Conservation (phyloP, 148 eudicot species). For the Dianthus caryophyllus region DNA sequence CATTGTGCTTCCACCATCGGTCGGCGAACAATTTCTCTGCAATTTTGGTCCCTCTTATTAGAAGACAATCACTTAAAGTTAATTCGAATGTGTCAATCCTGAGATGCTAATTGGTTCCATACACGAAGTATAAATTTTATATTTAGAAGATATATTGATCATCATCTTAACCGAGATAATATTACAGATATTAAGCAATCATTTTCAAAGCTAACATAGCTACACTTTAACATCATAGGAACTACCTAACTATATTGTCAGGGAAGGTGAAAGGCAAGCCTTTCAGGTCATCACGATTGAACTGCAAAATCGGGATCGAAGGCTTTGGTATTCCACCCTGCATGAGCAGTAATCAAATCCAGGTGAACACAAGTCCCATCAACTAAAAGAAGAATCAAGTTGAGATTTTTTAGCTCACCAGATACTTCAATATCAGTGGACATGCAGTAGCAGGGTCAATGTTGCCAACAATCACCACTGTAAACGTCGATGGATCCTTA, state of each 20-base stretch:
- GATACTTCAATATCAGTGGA: conserved; percentile 66
- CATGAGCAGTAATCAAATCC: conserved; percentile 15
- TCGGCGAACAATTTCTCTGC: conserved; percentile 80
- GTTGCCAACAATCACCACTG: conserved; percentile 76
- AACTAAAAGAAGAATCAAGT: not conserved
- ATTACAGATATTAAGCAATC: not conserved
- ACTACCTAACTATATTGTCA: conserved; percentile 47
- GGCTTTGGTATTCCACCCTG: conserved; percentile 90
- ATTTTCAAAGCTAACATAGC: conserved; percentile 2
- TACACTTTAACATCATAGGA: not conserved
- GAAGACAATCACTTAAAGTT: not conserved
- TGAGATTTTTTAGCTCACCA: conserved; percentile 41
- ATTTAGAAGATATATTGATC: not conserved
- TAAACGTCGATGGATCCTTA: conserved; percentile 79
- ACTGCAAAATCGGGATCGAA: conserved; percentile 49
- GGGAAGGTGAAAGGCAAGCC: conserved; percentile 80
- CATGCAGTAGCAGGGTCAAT: conserved; percentile 63
- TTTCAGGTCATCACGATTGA: conserved; percentile 68
- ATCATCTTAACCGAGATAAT: conserved; percentile 4
- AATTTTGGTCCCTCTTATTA: conserved; percentile 12
- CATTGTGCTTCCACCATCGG: conserved; percentile 98
- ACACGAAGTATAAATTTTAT: not conserved
- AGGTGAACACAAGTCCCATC: conserved; percentile 3
- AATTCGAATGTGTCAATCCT: not conserved
- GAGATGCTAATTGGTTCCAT: not conserved